Base-by-base conservation (phyloP, 768 basidiomycete genomes). In the Auricularia cornea region DNA sequence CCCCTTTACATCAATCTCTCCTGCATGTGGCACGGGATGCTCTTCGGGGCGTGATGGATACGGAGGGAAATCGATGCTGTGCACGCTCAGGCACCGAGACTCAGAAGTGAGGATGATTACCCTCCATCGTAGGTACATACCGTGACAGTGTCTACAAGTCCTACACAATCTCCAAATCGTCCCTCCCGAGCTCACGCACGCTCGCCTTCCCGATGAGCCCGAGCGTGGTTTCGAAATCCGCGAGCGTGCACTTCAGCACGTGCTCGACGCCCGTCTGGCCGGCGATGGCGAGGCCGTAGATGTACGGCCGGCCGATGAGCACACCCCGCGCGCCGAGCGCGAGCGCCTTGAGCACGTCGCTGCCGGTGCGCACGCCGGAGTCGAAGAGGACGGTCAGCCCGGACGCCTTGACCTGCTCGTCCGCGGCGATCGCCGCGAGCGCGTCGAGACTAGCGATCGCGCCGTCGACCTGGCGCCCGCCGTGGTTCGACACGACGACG, bases 251-350 rank as follows among this genome's bases (percentile, higher is more conserved):
- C 62, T 76, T 80, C 64, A 94, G 73, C 14, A 92, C 86, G 66
- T 90, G 85, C 68, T 91, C 86, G 12, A 90, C 84, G 2, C 92
- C 92, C 3, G 77, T 80, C 71, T 90, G 83, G 0, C 92, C 90
- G 4, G 77, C 87, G 14, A 88, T 74, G 5, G 86, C 77, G 52
- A 89, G 80, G 5, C 87, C 90, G 64, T 90, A 92, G 66, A 92
- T 77, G 77, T 81, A 86, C 11, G 87, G 87, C n/a, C 90, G 82
- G 28, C 82, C 89, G 33, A 92, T 87, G 23, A 94, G 72, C 18
- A 94, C 85, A 8, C 79, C 91, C 67, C 94, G 87, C 8, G 94
- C 93, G 48, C 94, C 92, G 0, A 95, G 78, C 1, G 92, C 92
- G 31, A 94, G 74, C 12, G 59, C 31, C 67, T 72, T 74, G 66